These are phyloP conservation scores for Fragaria nilgerrensis DNA, from an alignment of 306 rosid species.

Conservation along the genomic window DNA sequence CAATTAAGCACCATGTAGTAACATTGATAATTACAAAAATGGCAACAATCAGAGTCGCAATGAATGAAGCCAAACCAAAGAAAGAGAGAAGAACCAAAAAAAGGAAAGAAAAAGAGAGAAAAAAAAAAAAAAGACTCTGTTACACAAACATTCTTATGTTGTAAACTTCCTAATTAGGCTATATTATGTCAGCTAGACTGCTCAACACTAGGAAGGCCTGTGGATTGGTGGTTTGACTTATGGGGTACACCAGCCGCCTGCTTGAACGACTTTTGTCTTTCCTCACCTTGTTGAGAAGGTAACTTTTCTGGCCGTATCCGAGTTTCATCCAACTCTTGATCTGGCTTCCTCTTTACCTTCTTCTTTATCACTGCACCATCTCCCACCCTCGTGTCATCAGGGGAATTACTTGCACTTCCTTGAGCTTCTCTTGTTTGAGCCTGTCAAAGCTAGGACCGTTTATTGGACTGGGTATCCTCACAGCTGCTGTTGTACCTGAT, in stretches of 20 bases:
- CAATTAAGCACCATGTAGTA: constrained; percentile 31
- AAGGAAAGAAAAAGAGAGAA: constrained; percentile 10
- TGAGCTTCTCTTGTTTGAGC: constrained; percentile 63
- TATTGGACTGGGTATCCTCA: constrained; percentile 49
- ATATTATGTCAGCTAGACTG: constrained; percentile 75
- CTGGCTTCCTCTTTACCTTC: constrained; percentile 81
- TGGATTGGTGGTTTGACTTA: constrained; percentile 60
- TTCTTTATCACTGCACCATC: constrained; percentile 63
- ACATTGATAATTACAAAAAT: constrained; percentile 68
- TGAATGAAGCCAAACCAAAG: constrained; percentile 37
- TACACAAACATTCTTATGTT: constrained; percentile 32
- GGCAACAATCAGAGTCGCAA: constrained; percentile 36
- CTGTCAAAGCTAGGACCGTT: constrained; percentile 42
- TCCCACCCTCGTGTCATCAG: constrained; percentile 54
- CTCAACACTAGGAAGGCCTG: constrained; percentile 62
- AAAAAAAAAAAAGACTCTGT: constrained; percentile 19
- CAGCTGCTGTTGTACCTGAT: constrained; percentile 38
- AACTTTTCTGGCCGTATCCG: constrained; percentile 55
- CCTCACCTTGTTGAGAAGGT: constrained; percentile 63
- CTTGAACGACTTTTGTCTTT: constrained; percentile 55
- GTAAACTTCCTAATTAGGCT: constrained; percentile 40
- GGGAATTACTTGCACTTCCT: constrained; percentile 55
- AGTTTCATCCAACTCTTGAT: constrained; percentile 56
- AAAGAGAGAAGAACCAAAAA: constrained; percentile 10
- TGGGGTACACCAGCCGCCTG: constrained; percentile 50